phyloP scores from a whole-genome alignment of 169 alveolate genomes.

The Cryptosporidium viatorum region DNA sequence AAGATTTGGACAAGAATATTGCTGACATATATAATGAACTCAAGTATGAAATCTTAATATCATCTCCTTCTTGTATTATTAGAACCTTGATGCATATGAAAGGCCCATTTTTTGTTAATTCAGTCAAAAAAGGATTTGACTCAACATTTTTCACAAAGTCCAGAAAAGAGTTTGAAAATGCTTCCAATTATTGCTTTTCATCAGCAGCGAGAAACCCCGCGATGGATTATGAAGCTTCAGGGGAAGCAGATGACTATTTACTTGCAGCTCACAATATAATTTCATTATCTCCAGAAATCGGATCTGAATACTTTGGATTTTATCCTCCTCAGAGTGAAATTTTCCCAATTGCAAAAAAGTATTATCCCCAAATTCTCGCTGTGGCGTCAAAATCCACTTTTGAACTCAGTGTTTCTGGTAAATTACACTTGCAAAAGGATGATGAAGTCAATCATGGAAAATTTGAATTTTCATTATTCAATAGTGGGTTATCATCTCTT shows the following conservation, averaged over 20 bases:
- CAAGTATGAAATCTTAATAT: constrained; percentile 38
- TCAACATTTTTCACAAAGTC: constrained; percentile 29
- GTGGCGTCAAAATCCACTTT: constrained; percentile 34
- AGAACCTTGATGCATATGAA: constrained; percentile 23
- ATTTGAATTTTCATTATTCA: constrained; percentile 40
- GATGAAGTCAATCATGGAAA: not conserved
- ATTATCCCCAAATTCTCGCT: constrained; percentile 63
- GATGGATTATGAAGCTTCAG: constrained; percentile 84
- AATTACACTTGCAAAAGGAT: not conserved
- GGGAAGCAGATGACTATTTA: constrained; percentile 90
- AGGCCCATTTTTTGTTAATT: constrained; percentile 16
- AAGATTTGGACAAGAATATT: constrained; percentile 30
- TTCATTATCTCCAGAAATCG: constrained; percentile 87
- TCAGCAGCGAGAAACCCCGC: constrained; percentile 69
- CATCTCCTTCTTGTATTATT: constrained; percentile 65
- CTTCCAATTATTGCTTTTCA: constrained; percentile 54
- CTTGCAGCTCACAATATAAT: constrained; percentile 80
- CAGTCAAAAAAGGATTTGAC: not conserved
- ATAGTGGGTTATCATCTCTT: constrained; percentile 50
- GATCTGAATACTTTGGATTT: constrained; percentile 77
- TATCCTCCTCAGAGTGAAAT: constrained; percentile 72
- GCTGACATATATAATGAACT: constrained; percentile 59
- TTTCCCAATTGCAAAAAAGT: constrained; percentile 53
- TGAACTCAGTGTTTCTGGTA: constrained; percentile 22
- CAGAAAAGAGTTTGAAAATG: constrained; percentile 28